phyloP scores from a whole-genome alignment of 176 grass and related monocot genomes.

The Puya raimondii region DNA sequence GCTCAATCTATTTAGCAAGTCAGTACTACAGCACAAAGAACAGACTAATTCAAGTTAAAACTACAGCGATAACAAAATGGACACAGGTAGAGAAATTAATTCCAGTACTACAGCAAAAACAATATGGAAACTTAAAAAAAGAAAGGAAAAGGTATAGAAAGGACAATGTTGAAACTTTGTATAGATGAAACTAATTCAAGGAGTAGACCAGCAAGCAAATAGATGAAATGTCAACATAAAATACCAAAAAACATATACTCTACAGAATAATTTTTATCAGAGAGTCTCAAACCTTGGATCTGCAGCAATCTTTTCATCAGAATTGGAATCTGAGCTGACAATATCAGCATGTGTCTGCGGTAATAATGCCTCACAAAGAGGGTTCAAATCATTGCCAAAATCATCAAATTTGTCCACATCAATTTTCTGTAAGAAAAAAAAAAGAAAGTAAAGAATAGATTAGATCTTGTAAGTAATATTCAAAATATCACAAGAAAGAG shows the following conservation, averaged over 20 bases:
- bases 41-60: too few species aligned
- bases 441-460: neutral
- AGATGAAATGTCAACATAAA: neutral
- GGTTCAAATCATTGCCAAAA: slow-evolving; percentile 23
- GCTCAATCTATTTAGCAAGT: too few species aligned
- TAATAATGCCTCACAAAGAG: slow-evolving; percentile 26
- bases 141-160: neutral
- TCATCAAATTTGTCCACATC: slow-evolving; percentile 46
- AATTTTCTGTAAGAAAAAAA: slow-evolving; percentile 22
- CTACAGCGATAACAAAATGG: too few species aligned
- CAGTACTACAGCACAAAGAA: too few species aligned
- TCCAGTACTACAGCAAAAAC: neutral
- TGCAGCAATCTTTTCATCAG: slow-evolving; percentile 2
- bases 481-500: neutral
- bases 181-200: neutral
- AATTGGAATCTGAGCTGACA: slow-evolving; percentile 17
- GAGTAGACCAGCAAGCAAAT: neutral
- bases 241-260: neutral
- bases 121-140: neutral
- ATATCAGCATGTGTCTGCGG: slow-evolving; percentile 19
- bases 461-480: neutral
- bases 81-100: too few species aligned
- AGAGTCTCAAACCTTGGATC: slow-evolving; percentile 3
- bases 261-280: neutral
- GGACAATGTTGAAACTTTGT: neutral